Conservation (phyloP, 176 grass and related monocot species). For the Elaeis guineensis region DNA sequence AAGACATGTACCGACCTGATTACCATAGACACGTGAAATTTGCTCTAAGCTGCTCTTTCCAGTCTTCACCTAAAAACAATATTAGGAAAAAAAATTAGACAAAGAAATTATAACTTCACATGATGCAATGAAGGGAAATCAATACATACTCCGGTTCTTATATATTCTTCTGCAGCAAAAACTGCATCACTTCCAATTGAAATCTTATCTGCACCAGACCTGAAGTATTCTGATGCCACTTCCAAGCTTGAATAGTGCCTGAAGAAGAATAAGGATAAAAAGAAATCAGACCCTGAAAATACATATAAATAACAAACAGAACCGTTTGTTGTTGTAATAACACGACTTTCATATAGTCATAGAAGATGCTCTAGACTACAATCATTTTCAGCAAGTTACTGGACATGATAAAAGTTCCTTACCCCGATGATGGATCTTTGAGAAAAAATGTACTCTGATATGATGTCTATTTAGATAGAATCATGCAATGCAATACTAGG, state of each 20-base stretch:
- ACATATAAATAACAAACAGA: background rate
- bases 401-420: too few relatives aligned
- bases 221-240: slow-evolving; percentile 99
- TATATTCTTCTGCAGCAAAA: slow-evolving; percentile 89
- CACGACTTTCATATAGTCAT: too few relatives aligned
- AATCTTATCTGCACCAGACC: slow-evolving; percentile 95
- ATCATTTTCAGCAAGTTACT: too few relatives aligned
- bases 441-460: too few relatives aligned
- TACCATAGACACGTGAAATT: slow-evolving; percentile 92
- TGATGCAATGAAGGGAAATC: too few relatives aligned
- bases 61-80: slow-evolving; percentile 53
- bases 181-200: slow-evolving; percentile 98
- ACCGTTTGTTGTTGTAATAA: too few relatives aligned
- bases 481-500: too few relatives aligned
- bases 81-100: too few relatives aligned
- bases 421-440: too few relatives aligned
- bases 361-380: too few relatives aligned
- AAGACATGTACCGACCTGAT: slow-evolving; percentile 42
- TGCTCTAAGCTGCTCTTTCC: slow-evolving; percentile 94
- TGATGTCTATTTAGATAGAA: too few relatives aligned
- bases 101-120: too few relatives aligned
- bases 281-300: background rate
- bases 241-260: slow-evolving; percentile 98
- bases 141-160: slow-evolving; percentile 63
- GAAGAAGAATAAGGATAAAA: slow-evolving; percentile 6